A percentile compares a stretch with the other conserved stretches of the same genome.
Conservation (phyloP, 2,329 filamentous ascomycete genomes). For the Chaetomiaceae sp. region DNA sequence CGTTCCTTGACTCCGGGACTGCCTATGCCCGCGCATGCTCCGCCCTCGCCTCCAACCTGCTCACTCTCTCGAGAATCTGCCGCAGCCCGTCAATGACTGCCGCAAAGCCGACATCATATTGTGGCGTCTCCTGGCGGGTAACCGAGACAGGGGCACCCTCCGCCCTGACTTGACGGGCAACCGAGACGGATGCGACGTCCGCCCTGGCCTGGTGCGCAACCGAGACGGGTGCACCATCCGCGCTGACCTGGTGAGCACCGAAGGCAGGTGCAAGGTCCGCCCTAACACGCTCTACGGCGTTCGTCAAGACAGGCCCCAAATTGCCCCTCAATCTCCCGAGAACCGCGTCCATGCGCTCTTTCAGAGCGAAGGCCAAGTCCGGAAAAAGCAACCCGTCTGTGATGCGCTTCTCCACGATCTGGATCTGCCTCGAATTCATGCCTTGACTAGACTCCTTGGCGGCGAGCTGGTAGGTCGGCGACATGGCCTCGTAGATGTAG, state of each 20-base stretch:
- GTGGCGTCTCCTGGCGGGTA: not conserved
- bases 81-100: not conserved
- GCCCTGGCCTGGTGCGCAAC: not conserved
- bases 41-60: not conserved
- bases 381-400: not conserved
- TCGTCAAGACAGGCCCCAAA: not conserved
- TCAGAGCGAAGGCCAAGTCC: not conserved
- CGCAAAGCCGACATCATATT: not conserved
- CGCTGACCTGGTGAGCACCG: not conserved
- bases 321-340: not conserved
- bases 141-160: not conserved
- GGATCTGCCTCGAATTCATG: not conserved
- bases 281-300: not conserved
- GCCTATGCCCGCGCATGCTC: not conserved
- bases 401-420: not conserved
- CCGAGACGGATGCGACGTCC: not conserved
- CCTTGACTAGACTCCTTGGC: not conserved
- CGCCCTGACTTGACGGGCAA: too few species aligned
- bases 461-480: not conserved
- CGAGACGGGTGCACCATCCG: not conserved
- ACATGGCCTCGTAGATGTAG: not conserved
- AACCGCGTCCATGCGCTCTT: not conserved
- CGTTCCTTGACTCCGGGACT: not conserved
- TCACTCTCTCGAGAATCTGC: not conserved
- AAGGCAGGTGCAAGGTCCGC: not conserved